Base-by-base conservation (phyloP, 371 early-diverging fungal genomes). In the Umbelopsis sp. region DNA sequence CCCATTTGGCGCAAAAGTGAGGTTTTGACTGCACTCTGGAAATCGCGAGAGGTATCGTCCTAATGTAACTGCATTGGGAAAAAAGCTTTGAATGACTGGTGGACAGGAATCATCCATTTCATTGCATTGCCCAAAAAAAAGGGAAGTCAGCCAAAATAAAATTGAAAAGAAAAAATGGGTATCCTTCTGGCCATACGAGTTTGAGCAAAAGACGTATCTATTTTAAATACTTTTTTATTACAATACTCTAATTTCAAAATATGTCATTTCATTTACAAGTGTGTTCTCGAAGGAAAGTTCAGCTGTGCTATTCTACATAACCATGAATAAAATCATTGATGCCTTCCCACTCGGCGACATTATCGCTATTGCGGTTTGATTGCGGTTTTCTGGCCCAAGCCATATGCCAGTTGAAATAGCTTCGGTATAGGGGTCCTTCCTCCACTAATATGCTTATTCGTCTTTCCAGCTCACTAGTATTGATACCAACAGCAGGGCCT, bases 351-450 rank as follows among this genome's bases (percentile, higher is more conserved):
- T 44, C 63, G 25, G 20, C 45, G 7, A 18, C 35, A 14, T 67
- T 32, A 41, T n/a, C 63, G 3, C 9, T n/a, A 29, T 8, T 16
- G 4, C 38, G 9, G 12, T 68, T 70, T 20, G 69, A 48, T 6
- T 79, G 52, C 12, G 77, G 70, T 44, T 77, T 83, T 44, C 83
- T 69, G 4, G 73, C 80, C 83, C 83, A 80, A 20, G 72, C 71
- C 65, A 74, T 68, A 44, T 77, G 71, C 65, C 79, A 80, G 24
- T 77, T 71, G 20, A 72, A 66, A 51, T 65, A 79, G 4, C 81
- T 76, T 5, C 67, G 70, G 29, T 74, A 38, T 12, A 52, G 9
- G 12, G 57, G 35, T 9, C 57, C 51, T 25, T 69, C 66, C 44
- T 81, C 74, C 2, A 52, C 41, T 32, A 76, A 24, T 4, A 74